Percentiles rank a stretch among this genome's conserved stretches.
Evolutionary conservation across 148 eudicot species (phyloP).

Genomic region (Talinum fruticosum): DNA sequence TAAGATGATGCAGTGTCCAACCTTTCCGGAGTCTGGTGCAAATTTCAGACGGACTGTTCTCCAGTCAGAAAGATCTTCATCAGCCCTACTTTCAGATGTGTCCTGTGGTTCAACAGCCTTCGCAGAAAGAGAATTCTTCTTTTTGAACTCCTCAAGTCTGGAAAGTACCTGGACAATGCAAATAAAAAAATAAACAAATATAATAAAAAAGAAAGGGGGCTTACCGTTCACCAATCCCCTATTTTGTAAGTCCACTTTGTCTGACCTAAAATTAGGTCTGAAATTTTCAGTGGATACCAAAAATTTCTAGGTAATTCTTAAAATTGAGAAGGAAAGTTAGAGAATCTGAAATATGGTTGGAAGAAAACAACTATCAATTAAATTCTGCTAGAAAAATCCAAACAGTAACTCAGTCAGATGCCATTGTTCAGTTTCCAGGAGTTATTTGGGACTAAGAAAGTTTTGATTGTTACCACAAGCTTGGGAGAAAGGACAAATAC

Average conservation of each 20-base stretch:
- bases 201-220: neutral
- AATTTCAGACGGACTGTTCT: slow-evolving; percentile 46
- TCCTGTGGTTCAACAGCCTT: slow-evolving; percentile 39
- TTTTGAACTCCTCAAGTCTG: slow-evolving; percentile 58
- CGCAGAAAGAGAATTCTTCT: slow-evolving; percentile 38
- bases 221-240: neutral
- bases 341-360: neutral
- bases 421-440: neutral
- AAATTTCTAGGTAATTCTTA: no score
- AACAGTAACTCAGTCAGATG: no score
- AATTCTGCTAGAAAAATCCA: neutral
- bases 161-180: slow-evolving; percentile 55
- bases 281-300: neutral
- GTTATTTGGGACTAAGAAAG: no score
- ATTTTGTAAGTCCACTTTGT: neutral
- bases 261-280: neutral
- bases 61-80: slow-evolving; percentile 75
- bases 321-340: neutral
- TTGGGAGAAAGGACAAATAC: no score
- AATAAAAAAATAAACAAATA: neutral
- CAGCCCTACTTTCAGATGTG: slow-evolving; percentile 30
- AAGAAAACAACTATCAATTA: no score
- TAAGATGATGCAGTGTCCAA: slow-evolving; percentile 15
- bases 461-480: neutral
- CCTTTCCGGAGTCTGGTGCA: slow-evolving; percentile 67